A percentile compares a stretch with the other conserved stretches of the same genome.
phyloP scores from a whole-genome alignment of 257 asterid species.

The Solanum rostratum region DNA sequence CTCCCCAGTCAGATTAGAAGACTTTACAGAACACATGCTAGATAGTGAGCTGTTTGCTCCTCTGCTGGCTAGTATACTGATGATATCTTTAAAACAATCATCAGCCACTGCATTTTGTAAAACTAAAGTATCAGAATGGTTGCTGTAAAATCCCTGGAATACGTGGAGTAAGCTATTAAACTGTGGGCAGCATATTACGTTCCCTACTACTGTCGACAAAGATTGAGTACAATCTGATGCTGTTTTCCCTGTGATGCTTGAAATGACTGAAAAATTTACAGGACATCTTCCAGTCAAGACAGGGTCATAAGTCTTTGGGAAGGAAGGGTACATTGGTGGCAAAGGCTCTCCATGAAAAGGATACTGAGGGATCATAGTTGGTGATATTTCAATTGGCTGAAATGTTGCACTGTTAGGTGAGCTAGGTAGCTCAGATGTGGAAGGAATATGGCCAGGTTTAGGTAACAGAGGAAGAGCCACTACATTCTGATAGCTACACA shows the following conservation, averaged over 20 bases:
- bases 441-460: slow-evolving; percentile 25
- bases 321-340: slow-evolving; percentile 90
- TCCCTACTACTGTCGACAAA: slow-evolving; percentile 54
- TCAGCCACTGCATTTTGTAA: slow-evolving; percentile 69
- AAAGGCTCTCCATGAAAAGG: slow-evolving; percentile 56
- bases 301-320: slow-evolving; percentile 79
- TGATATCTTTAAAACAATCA: slow-evolving; percentile 91
- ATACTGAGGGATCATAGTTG: slow-evolving; percentile 66
- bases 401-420: slow-evolving; percentile 65
- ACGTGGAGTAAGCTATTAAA: slow-evolving; percentile 83
- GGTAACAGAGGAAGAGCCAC: slow-evolving; percentile 29
- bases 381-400: slow-evolving; percentile 87
- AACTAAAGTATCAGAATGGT: slow-evolving; percentile 53
- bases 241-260: slow-evolving; percentile 66
- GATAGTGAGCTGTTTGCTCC: slow-evolving; percentile 87
- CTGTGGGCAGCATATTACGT: slow-evolving; percentile 93
- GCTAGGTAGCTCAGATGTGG: slow-evolving; percentile 44
- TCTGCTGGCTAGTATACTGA: slow-evolving; percentile 87
- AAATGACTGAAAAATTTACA: slow-evolving; percentile 71
- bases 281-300: slow-evolving; percentile 93
- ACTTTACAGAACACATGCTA: slow-evolving; percentile 54
- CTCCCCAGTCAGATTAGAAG: slow-evolving; percentile 85
- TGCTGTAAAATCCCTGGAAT: slow-evolving; percentile 80
- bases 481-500: slow-evolving; percentile 42
- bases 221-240: slow-evolving; percentile 83